Conservation (phyloP, 495 filamentous ascomycete genomes). For the Sabuloglossum arenarium region DNA sequence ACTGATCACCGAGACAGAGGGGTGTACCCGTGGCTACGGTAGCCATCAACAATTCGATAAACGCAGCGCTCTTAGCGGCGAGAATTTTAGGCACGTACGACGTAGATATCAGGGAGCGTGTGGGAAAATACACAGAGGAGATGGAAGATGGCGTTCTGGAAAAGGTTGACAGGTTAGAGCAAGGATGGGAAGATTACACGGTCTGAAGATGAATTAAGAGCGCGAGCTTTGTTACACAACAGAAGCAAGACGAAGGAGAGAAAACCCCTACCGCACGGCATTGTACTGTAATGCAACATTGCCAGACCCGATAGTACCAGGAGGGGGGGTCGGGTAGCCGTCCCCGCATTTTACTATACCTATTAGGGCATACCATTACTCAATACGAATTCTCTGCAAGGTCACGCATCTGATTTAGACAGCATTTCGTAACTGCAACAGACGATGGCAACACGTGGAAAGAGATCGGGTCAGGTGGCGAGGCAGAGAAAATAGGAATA, state of each 20-base stretch:
- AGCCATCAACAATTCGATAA: conserved; percentile 82
- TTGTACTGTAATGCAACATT: not conserved
- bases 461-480: too few relatives aligned
- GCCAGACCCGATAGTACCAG: not conserved
- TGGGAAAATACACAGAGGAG: conserved; percentile 1
- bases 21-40: conserved; percentile 77
- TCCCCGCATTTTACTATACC: not conserved
- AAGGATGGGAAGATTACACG: conserved; percentile 1
- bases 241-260: not conserved
- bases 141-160: conserved; percentile 3
- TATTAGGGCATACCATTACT: not conserved
- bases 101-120: conserved; percentile 12
- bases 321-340: not conserved
- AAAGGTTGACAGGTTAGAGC: conserved; percentile 1
- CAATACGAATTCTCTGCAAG: not conserved
- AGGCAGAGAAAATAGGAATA: too few relatives aligned
- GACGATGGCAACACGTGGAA: not conserved
- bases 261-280: too few relatives aligned
- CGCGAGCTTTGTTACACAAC: not conserved
- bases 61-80: conserved; percentile 76
- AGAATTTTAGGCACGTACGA: conserved; percentile 59
- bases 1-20: conserved; percentile 14
- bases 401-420: not conserved
- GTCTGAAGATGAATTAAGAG: not conserved
- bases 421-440: not conserved